These are phyloP conservation scores for Pseudonectria buxi DNA, from an alignment of 2,329 filamentous ascomycete genomes.

Conservation along the genomic window DNA sequence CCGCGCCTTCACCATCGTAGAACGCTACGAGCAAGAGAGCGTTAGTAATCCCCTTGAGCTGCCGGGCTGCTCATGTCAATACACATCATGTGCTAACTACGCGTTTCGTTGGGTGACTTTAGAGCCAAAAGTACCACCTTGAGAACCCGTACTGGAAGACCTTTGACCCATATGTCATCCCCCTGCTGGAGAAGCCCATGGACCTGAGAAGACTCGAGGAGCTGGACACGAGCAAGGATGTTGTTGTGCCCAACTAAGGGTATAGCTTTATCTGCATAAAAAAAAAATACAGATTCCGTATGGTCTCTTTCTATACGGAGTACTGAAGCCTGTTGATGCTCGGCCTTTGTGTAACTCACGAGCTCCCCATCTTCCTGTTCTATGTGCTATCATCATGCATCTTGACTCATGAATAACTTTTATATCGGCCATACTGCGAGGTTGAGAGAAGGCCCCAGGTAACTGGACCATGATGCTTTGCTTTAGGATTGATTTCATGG, in stretches of 20 bases:
- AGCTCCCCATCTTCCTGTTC: too few relatives aligned
- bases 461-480: too few relatives aligned
- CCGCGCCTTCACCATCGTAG: constrained; percentile 67
- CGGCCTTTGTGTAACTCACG: too few relatives aligned
- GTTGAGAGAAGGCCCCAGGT: too few relatives aligned
- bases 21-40: constrained; percentile 62
- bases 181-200: constrained; percentile 61
- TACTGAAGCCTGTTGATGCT: too few relatives aligned
- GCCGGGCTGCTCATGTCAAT: background rate
- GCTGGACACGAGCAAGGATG: constrained; percentile 49
- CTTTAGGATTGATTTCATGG: too few relatives aligned
- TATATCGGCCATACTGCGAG: too few relatives aligned
- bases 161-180: constrained; percentile 67
- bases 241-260: constrained; percentile 30
- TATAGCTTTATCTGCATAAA: too few relatives aligned
- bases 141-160: constrained; percentile 70
- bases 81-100: background rate
- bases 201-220: constrained; percentile 63
- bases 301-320: too few relatives aligned
- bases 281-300: too few relatives aligned
- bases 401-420: too few relatives aligned
- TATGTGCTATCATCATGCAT: too few relatives aligned
- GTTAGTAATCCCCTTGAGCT: constrained; percentile 31
- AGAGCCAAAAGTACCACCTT: constrained; percentile 56
- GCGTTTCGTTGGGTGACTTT: background rate